phyloP scores from a whole-genome alignment of 129 eudicot species.

The Flaveria brownii region DNA sequence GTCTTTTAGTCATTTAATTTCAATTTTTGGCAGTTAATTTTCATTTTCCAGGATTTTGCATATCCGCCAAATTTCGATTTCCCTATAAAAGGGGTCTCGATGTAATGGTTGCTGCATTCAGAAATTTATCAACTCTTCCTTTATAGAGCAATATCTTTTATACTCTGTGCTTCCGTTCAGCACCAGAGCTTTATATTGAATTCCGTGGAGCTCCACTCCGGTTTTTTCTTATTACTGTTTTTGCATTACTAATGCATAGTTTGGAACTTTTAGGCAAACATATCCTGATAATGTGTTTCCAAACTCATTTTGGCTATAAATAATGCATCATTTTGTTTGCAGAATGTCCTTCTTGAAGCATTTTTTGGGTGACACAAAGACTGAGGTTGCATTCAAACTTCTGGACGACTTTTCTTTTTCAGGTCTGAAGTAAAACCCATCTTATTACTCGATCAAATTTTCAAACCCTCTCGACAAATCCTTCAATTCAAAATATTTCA shows the following conservation, averaged over 20 bases:
- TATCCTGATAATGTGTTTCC: neutral
- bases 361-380: constrained; percentile 26
- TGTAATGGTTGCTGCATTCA: neutral
- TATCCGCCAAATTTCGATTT: too few species aligned
- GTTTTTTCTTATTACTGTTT: neutral
- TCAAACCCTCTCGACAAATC: neutral
- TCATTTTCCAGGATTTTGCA: neutral
- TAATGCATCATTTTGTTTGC: constrained; percentile 5
- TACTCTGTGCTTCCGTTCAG: neutral
- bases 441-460: constrained; percentile 5
- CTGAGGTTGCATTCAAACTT: constrained; percentile 16
- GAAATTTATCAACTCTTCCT: neutral
- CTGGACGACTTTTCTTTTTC: constrained; percentile 31
- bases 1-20: neutral
- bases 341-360: constrained; percentile 42
- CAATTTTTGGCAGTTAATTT: neutral
- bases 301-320: neutral
- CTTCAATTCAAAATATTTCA: constrained; percentile 18
- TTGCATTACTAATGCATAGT: neutral
- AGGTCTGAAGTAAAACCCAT: constrained; percentile 35
- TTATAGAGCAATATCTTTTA: neutral
- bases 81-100: neutral
- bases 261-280: neutral
- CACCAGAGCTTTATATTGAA: too few species aligned
- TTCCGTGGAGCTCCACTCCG: neutral